Evolutionary conservation across 192 early-diverging fungal species (phyloP).

Genomic region (Chytriomyces confervae): DNA sequence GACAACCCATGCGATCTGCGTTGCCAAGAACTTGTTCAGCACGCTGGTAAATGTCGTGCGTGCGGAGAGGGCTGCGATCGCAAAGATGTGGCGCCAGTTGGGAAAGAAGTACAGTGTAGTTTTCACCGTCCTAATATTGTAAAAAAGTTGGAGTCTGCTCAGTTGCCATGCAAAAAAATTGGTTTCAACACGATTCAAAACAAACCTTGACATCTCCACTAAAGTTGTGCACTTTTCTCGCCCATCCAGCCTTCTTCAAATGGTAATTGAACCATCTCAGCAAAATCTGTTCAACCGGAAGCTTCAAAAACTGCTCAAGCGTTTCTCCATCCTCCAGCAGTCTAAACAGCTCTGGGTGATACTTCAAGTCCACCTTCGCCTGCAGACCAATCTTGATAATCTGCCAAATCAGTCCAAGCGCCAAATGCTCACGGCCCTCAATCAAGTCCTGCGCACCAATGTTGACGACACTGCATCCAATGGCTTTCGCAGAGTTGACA

Average conservation of each 20-base stretch:
- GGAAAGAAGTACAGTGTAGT: conserved; percentile 92
- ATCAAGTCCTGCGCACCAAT: conserved; percentile 97
- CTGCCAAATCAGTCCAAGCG: conserved; percentile 97
- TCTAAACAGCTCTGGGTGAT: conserved; percentile 96
- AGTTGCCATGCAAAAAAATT: not conserved
- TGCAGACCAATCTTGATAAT: conserved; percentile 98
- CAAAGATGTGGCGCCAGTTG: conserved; percentile 87
- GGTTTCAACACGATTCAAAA: not conserved
- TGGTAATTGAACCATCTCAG: conserved; percentile 99
- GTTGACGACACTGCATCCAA: conserved; percentile 97
- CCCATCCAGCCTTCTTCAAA: conserved; percentile 89
- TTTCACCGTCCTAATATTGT: conserved; percentile 79
- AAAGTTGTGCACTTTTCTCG: conserved; percentile 87
- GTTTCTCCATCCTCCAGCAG: conserved; percentile 92
- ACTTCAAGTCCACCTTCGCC: conserved; percentile 97
- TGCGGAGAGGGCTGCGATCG: conserved; percentile 79
- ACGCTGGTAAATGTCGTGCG: conserved; percentile 75
- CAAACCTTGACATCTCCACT: conserved; percentile 79
- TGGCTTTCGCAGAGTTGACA: conserved; percentile 98
- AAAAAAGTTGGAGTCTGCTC: not conserved
- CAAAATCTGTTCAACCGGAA: conserved; percentile 96
- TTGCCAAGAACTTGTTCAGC: conserved; percentile 90
- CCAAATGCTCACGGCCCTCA: conserved; percentile 95
- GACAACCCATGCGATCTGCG: conserved; percentile 90
- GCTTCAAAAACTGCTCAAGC: conserved; percentile 90